Conservation (phyloP, 176 grass and related monocot species). For the Carex parvula region DNA sequence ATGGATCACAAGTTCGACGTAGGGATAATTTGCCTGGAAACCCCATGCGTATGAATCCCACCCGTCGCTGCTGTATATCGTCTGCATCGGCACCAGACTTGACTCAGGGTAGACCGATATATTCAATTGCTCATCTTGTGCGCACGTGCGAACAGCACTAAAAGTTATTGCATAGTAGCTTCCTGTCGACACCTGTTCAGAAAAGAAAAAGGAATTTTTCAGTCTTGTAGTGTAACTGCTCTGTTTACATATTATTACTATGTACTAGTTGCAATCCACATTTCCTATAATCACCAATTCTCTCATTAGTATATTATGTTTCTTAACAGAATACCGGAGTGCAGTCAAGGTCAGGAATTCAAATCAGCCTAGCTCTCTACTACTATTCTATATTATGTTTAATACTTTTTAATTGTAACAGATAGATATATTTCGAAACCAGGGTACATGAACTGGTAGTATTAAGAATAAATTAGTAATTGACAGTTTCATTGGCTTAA, state of each 20-base stretch:
- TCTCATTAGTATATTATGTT: not conserved
- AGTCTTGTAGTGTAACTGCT: not conserved
- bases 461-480: not conserved
- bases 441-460: not conserved
- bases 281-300: not conserved
- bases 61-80: conserved; percentile 64
- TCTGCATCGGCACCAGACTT: conserved; percentile 62
- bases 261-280: not conserved
- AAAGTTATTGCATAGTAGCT: conserved; percentile 79
- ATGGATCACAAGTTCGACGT: conserved; percentile 55
- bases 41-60: conserved; percentile 90
- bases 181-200: not conserved
- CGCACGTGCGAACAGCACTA: conserved; percentile 78
- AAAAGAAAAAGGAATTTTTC: not conserved
- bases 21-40: conserved; percentile 47
- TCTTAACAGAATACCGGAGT: not conserved
- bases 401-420: not conserved
- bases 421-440: not conserved
- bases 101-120: conserved; percentile 65
- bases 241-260: not conserved
- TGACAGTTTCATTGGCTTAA: not conserved
- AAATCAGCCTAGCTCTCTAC: not conserved
- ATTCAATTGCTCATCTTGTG: conserved; percentile 67
- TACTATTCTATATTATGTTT: not conserved
- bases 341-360: not conserved